Evolutionary conservation across 176 grass and related monocot genomes (phyloP), one percentile per base, ranked within the genome.

Genomic region (Bothriochloa decipiens): DNA sequence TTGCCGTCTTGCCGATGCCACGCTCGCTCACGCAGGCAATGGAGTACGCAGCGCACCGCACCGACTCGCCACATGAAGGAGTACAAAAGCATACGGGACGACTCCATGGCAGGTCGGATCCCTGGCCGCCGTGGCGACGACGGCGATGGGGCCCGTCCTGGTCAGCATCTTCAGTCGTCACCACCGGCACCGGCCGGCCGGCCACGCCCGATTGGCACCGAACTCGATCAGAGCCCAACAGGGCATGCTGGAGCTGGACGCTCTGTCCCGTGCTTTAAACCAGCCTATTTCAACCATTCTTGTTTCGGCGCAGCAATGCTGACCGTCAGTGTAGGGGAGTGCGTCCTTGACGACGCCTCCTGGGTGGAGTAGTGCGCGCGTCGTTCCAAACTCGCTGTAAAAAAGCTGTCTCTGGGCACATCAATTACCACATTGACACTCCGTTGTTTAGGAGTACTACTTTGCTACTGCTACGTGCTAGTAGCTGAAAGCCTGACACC

Each of bases 71-170:
- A 3, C 53, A n/a, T 9, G 53, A 22, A 57, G 18, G 18, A 17
- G 8, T 8, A 20, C 6, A 36, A 28, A 17, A 6, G 36, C 3
- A 11, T 13, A 15, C 4, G 5, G 10, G 35, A n/a, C 9, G 11
- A 49, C 47, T 49, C 47, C 47, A 49, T 49, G 45, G 47, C 47
- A 16, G 45, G 11, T 6, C 15, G 61, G 22, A 61, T 61, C n/a
- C 20, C 1, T 25, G 43, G 43, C 43, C 45, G 45, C 0, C 13
- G 45, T 49, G 60, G 60, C 43, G 58, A 46, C 33, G 49, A 18
- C 17, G 82, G 6, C 50, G 1, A 65, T 85, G 84, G 83, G 88
- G 10, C 79, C 83, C n/a, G 15, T 18, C 10, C 18, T 25, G 58
- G 78, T 68, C 80, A 69, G 6, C 39, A 2, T 37, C 8, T 20